Evolutionary conservation across 352 stramenopile genomes (phyloP).

Genomic region (Globisporangium canariense): DNA sequence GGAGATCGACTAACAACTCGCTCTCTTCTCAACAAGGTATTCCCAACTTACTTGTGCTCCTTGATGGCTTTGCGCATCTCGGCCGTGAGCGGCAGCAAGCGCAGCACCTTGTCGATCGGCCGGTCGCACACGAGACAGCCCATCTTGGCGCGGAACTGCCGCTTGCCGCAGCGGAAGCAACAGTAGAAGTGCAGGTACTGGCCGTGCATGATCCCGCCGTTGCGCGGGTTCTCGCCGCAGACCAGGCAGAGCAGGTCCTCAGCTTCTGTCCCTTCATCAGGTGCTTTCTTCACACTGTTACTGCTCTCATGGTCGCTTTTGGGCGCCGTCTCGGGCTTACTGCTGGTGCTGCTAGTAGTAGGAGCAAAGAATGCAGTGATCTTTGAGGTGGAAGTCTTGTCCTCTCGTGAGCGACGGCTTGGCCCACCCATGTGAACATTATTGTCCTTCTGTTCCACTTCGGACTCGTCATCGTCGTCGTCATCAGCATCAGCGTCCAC

Average conservation of each 20-base stretch:
- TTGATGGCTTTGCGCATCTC: constrained; percentile 41
- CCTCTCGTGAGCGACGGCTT: neutral
- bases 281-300: neutral
- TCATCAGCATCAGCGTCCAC: constrained; percentile 1
- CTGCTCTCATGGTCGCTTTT: neutral
- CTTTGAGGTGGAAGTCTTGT: neutral
- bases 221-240: constrained; percentile 52
- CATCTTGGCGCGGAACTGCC: constrained; percentile 39
- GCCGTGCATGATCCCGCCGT: constrained; percentile 68
- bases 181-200: constrained; percentile 82
- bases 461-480: constrained; percentile 4
- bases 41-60: constrained; percentile 22
- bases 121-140: constrained; percentile 75
- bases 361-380: neutral
- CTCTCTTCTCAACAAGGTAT: neutral
- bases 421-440: neutral
- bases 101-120: constrained; percentile 74
- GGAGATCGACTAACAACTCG: neutral
- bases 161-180: constrained; percentile 79
- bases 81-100: constrained; percentile 64
- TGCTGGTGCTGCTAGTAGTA: neutral
- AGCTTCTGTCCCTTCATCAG: constrained; percentile 12
- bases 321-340: neutral
- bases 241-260: constrained; percentile 72
- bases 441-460: neutral